Evolutionary conservation across 495 filamentous ascomycete species (phyloP), one percentile per base, ranked within the genome.

Genomic region (Annulohypoxylon bovei): DNA sequence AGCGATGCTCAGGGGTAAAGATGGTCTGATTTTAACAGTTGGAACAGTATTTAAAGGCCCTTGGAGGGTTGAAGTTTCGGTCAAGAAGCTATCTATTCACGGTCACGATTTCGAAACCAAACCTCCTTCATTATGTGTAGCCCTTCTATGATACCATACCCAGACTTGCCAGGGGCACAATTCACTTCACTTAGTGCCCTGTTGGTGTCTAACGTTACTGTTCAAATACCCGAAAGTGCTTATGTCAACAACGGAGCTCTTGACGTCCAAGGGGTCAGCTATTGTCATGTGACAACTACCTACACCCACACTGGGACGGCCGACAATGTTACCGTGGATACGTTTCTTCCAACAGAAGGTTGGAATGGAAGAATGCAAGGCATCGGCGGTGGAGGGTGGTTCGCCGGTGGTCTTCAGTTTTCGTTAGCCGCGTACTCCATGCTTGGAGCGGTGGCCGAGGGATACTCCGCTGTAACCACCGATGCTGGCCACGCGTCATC

Each of bases 361-460:
- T 85, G 83, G 83, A 86, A 86, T 62, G 78, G 73, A 0, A 71
- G 81, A 7, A 70, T 85, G 30, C 77, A 80, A 57, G 81, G 74
- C 16, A 37, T 82, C n/a, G 84, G 86, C 9, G 85, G 86, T 1
- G 81, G 78, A 5, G 84, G 80, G 6, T 87, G 60, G 18, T 56
- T 44, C 6, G 79, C 81, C 2, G 79, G 81, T 14, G 64, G 64
- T 8, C 0, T 60, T 9, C 33, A 54, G 0, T 57, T 59, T 27
- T 42, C 32, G 42, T 56, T 68, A 3, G n/a, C 42, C 5, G 68
- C 63, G 67, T 64, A 42, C 6, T 73, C 49, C 28, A 82, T 78
- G 77, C 60, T 57, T 28, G 74, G 67, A 1, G 77, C 77, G 0
- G 70, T 79, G 0, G 71, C 62, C 12, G 73, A 77, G 3, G 84